phyloP scores from a whole-genome alignment of 108 stramenopile species.

The Chaetoceros tenuissimus region DNA sequence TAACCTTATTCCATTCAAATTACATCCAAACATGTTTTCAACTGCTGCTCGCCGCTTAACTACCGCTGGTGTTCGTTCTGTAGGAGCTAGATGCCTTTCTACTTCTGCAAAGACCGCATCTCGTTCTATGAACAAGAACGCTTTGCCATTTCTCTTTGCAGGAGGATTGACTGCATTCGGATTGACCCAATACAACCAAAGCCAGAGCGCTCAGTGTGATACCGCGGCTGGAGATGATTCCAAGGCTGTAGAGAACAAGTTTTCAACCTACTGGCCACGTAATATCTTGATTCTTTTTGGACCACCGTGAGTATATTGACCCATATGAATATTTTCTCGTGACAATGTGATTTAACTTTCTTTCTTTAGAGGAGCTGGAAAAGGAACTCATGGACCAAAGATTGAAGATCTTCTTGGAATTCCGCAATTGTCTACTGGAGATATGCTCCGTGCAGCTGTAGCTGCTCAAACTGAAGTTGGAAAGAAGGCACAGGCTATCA shows the following conservation, averaged over 20 bases:
- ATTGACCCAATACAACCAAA: too few species aligned
- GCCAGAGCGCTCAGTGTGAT: background rate
- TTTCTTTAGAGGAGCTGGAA: slow-evolving; percentile 41
- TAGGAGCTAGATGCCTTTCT: too few species aligned
- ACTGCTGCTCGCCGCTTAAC: too few species aligned
- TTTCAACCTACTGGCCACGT: slow-evolving; percentile 86
- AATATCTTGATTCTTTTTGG: slow-evolving; percentile 52
- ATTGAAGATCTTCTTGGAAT: slow-evolving; percentile 77
- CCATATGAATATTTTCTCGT: slow-evolving; percentile 18
- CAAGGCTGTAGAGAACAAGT: slow-evolving; percentile 64
- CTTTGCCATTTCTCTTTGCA: too few species aligned
- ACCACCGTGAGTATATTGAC: slow-evolving; percentile 10
- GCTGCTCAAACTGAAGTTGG: slow-evolving; percentile 91
- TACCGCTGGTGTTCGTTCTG: too few species aligned
- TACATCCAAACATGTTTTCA: too few species aligned
- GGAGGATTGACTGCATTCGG: too few species aligned
- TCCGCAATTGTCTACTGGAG: slow-evolving; percentile 91
- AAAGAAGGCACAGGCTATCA: slow-evolving; percentile 91
- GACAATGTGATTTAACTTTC: background rate
- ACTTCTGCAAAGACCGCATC: too few species aligned
- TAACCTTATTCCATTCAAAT: too few species aligned
- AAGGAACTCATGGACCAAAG: slow-evolving; percentile 87
- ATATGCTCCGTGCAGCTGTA: slow-evolving; percentile 99
- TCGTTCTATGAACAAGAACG: too few species aligned
- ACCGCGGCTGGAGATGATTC: background rate